phyloP scores from a whole-genome alignment of 1,284 basidiomycete genomes.

The Pseudozyma tsukubaensis region DNA sequence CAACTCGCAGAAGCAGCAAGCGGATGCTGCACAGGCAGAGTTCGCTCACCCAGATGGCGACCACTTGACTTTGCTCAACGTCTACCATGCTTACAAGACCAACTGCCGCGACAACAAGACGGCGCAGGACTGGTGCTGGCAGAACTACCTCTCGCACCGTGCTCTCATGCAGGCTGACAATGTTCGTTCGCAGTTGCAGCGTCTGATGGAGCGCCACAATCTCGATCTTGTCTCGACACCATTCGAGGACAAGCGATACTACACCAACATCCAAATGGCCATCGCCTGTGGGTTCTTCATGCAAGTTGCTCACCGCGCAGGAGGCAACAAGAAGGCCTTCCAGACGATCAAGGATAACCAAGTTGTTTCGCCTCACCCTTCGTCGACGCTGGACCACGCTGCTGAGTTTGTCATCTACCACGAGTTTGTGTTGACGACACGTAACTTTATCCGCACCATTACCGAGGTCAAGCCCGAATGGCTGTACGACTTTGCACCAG shows the following conservation, averaged over 20 bases:
- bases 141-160: conserved; percentile 86
- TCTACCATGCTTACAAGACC: conserved; percentile 90
- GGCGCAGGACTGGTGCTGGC: conserved; percentile 83
- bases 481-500: conserved; percentile 83
- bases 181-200: conserved; percentile 88
- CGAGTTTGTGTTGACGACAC: conserved; percentile 91
- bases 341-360: conserved; percentile 94
- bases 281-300: conserved; percentile 96
- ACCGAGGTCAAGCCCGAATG: conserved; percentile 90
- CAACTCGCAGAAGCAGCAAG: conserved; percentile 80
- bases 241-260: conserved; percentile 82
- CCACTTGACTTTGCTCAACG: conserved; percentile 92
- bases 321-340: conserved; percentile 62
- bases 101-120: conserved; percentile 69
- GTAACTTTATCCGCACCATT: conserved; percentile 84
- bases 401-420: conserved; percentile 99
- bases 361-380: conserved; percentile 91
- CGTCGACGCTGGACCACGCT: conserved; percentile 88
- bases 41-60: conserved; percentile 94
- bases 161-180: conserved; percentile 93
- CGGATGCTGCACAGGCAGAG: conserved; percentile 88
- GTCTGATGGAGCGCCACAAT: conserved; percentile 84
- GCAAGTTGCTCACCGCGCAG: conserved; percentile 89
- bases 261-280: conserved; percentile 82
- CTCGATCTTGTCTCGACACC: conserved; percentile 82